A percentile compares a stretch with the other conserved stretches of the same genome.
Evolutionary conservation across 768 basidiomycete species (phyloP).

Genomic region (Rubroboletus satanas): DNA sequence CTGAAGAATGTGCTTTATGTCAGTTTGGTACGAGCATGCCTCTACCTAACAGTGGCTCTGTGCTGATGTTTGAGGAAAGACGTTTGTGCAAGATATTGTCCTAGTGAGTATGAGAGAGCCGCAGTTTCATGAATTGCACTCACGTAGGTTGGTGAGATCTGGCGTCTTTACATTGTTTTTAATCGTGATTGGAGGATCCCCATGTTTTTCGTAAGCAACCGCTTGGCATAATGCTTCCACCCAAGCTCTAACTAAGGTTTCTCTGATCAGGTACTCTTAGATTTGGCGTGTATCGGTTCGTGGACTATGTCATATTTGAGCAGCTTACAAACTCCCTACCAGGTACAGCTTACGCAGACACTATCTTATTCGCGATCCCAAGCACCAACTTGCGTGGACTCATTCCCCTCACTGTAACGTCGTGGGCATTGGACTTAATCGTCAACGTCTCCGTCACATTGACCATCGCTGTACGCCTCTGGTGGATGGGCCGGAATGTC

Average conservation of each 20-base stretch:
- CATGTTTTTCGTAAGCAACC: constrained; percentile 15
- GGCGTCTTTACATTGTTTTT: constrained; percentile 25
- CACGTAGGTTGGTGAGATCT: constrained; percentile 7
- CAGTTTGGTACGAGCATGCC: constrained; percentile 4
- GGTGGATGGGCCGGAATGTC: constrained; percentile 15
- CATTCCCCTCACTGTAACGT: constrained; percentile 7
- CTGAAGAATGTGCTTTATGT: constrained; percentile 15
- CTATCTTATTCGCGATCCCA: constrained; percentile 11
- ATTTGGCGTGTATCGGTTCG: constrained; percentile 19
- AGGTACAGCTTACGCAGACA: constrained; percentile 10
- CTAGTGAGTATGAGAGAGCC: constrained; percentile 2
- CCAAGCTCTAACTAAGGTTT: not conserved
- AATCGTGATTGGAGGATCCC: constrained; percentile 18
- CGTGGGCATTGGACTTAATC: constrained; percentile 21
- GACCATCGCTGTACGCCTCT: constrained; percentile 19
- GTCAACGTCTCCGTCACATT: constrained; percentile 21
- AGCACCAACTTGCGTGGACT: constrained; percentile 1
- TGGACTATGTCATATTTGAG: not conserved
- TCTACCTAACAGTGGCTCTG: not conserved
- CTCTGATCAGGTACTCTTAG: constrained; percentile 17
- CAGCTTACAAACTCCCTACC: not conserved
- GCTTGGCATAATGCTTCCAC: not conserved
- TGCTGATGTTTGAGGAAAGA: constrained; percentile 2
- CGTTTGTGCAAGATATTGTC: constrained; percentile 16
- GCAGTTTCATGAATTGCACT: not conserved